Conservation (phyloP, 345 rosid species). For the Salix exigua region DNA sequence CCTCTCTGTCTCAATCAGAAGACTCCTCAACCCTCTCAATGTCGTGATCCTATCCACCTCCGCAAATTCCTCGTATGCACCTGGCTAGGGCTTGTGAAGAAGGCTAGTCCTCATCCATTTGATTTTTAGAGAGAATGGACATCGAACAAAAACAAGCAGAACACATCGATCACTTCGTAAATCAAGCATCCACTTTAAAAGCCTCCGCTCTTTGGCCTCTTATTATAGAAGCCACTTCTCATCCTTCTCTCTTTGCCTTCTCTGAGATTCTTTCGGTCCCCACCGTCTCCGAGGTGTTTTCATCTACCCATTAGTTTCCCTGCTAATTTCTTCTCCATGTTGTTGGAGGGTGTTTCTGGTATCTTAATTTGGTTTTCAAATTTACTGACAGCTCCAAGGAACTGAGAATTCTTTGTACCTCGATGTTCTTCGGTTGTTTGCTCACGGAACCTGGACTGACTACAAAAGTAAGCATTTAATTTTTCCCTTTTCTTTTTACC, state of each 20-base stretch:
- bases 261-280: constrained; percentile 86
- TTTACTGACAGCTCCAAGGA: constrained; percentile 73
- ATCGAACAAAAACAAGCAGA: constrained; percentile 81
- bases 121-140: constrained; percentile 46
- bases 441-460: constrained; percentile 92
- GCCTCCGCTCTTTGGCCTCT: constrained; percentile 55
- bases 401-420: constrained; percentile 50
- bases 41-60: neutral
- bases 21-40: neutral
- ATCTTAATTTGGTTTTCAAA: neutral
- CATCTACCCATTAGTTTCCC: neutral
- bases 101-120: neutral
- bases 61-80: neutral
- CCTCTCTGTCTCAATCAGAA: neutral
- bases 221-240: constrained; percentile 75
- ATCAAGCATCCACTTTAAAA: constrained; percentile 47
- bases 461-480: constrained; percentile 57
- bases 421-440: constrained; percentile 69
- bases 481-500: neutral
- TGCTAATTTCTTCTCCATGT: neutral
- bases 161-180: constrained; percentile 58
- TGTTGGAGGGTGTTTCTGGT: neutral
- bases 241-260: constrained; percentile 86
- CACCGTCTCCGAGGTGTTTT: constrained; percentile 45
- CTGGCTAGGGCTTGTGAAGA: neutral